Evolutionary conservation across 2,329 filamentous ascomycete genomes (phyloP), one percentile per base, ranked within the genome.

Genomic region (Grosmannia huntii): DNA sequence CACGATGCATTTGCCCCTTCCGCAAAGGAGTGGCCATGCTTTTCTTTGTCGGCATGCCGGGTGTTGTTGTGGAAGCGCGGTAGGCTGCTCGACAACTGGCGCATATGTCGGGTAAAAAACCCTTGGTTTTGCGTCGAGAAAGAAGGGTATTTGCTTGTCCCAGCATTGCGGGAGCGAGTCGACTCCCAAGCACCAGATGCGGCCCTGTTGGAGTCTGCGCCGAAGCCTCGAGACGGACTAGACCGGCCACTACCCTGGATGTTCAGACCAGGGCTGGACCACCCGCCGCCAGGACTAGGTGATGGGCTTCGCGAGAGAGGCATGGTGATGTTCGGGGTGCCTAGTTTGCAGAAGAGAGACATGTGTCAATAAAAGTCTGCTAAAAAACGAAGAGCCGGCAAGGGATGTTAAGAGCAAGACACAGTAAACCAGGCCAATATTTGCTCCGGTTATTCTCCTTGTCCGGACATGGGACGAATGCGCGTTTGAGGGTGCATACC

Each of bases 271-370:
- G 87, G 90, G 72, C 86, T 94, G 59, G 89, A 84, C 91, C 92
- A 96, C 65, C 90, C 90, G 68, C 89, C 90, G 66, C 87, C 87
- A 61, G 84, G 86, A 62, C 84, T 81, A 62, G 91, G 92, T 58
- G 90, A 96, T 55, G 91, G 89, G 68, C 89, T 95, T 73, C 90
- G 84, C 64, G 90, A 94, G 62, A 92, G 75, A 64, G 88, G 88
- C 91, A 96, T 96, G 66, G 75, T 73, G 66, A 75, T 73, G 65
- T 73, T 76, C 50, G 82, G 78, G 56, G 78, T 84, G 67, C 80
- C 77, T 80, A 70, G 59, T 65, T 38, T 52, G 53, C 53, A 53
- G 19, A 50, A 41, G 36, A 46, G 46, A 4, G 12, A 14, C 12
- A 31, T 52, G 4, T 9, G 50, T 53, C 19, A 46, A 11, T 36